Evolutionary conservation across 2,329 filamentous ascomycete genomes (phyloP).

Genomic region (Colletotrichum brevisporum): DNA sequence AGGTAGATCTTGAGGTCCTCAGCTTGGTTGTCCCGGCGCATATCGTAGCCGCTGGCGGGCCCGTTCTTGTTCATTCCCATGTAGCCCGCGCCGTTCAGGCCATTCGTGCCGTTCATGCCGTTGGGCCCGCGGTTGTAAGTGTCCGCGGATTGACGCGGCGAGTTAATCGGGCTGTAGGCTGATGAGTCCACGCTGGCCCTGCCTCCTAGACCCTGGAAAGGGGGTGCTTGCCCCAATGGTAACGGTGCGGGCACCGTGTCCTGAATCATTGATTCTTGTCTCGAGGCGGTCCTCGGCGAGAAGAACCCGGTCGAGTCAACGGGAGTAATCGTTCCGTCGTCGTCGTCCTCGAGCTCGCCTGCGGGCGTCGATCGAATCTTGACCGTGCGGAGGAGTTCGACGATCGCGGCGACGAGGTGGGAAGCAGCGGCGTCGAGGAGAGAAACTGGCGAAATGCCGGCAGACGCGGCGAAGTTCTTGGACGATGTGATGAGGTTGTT

Average conservation of each 20-base stretch:
- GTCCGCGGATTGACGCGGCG: conserved; percentile 72
- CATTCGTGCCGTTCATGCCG: conserved; percentile 52
- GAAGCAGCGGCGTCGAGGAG: conserved; percentile 93
- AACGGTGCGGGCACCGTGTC: conserved; percentile 46
- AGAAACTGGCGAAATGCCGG: conserved; percentile 92
- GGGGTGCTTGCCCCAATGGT: conserved; percentile 61
- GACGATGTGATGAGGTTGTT: conserved; percentile 96
- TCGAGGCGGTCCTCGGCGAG: conserved; percentile 66
- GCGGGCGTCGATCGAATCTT: conserved; percentile 85
- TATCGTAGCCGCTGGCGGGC: conserved; percentile 55
- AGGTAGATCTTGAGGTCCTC: conserved; percentile 79
- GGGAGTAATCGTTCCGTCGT: conserved; percentile 76
- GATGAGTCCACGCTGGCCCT: conserved; percentile 78
- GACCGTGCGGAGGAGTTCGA: conserved; percentile 86
- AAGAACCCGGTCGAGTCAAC: conserved; percentile 80
- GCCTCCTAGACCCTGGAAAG: conserved; percentile 70
- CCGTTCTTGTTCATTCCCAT: conserved; percentile 53
- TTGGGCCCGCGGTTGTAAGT: conserved; percentile 54
- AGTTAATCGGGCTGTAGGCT: conserved; percentile 80
- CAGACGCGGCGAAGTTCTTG: conserved; percentile 88
- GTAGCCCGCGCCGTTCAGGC: conserved; percentile 57
- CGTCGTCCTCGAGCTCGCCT: conserved; percentile 83
- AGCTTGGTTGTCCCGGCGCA: conserved; percentile 55
- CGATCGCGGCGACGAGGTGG: conserved; percentile 86
- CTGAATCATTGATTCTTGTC: conserved; percentile 48